Percentiles rank a stretch among this genome's conserved stretches.
These are phyloP conservation scores for Leishmania gerbilli DNA, from an alignment of 208 protist genomes.

Conservation along the genomic window DNA sequence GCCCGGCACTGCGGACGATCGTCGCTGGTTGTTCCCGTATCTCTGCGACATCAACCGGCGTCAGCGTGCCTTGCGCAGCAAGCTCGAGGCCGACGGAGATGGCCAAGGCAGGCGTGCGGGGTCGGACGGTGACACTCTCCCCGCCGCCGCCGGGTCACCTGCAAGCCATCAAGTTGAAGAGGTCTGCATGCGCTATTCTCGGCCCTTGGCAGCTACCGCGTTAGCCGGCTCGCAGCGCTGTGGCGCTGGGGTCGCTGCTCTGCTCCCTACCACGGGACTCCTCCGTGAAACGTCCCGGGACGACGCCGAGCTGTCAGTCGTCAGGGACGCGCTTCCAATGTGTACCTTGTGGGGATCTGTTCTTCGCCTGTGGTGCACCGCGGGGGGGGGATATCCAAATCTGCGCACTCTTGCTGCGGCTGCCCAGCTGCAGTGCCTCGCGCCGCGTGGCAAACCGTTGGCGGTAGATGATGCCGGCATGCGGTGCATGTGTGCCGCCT, in stretches of 20 bases:
- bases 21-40: constrained; percentile 7
- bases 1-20: background rate
- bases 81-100: background rate
- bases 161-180: background rate
- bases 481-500: background rate
- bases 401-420: constrained; percentile 13
- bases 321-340: constrained; percentile 8
- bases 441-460: background rate
- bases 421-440: constrained; percentile 2
- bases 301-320: background rate
- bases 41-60: constrained; percentile 4
- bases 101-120: background rate
- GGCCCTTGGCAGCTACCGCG: constrained; percentile 3
- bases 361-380: background rate
- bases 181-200: background rate
- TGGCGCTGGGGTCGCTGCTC: background rate
- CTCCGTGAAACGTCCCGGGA: background rate
- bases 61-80: constrained; percentile 1
- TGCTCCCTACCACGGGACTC: background rate
- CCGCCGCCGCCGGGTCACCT: background rate
- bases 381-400: background rate
- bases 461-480: background rate
- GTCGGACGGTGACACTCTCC: background rate
- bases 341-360: constrained; percentile 19
- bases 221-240: background rate